phyloP scores from a whole-genome alignment of 169 alveolate genomes.

The Plasmodium blacklocki region DNA sequence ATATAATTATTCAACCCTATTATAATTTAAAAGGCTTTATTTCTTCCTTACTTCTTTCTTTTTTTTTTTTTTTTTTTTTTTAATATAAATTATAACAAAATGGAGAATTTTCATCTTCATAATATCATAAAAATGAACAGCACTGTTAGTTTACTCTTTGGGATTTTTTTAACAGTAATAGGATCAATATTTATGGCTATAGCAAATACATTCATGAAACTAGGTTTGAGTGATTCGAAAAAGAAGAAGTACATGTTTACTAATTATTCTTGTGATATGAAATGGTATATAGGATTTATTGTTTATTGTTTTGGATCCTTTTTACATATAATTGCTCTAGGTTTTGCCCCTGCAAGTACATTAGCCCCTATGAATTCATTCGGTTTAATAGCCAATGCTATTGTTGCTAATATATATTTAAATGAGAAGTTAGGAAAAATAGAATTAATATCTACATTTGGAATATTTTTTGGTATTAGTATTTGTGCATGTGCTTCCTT shows the following conservation, averaged over 20 bases:
- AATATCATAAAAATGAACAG: slow-evolving; percentile 69
- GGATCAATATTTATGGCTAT: slow-evolving; percentile 89
- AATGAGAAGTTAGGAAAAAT: slow-evolving; percentile 86
- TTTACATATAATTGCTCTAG: slow-evolving; percentile 87
- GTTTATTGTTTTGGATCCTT: slow-evolving; percentile 86
- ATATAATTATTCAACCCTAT: too few species aligned
- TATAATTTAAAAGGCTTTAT: neutral
- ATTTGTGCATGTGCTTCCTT: slow-evolving; percentile 89
- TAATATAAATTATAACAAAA: neutral
- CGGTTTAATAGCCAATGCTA: slow-evolving; percentile 88
- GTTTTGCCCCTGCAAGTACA: slow-evolving; percentile 90
- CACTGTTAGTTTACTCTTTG: slow-evolving; percentile 79
- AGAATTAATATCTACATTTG: slow-evolving; percentile 87
- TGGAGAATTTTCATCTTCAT: slow-evolving; percentile 40
- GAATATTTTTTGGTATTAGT: slow-evolving; percentile 86
- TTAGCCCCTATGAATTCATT: slow-evolving; percentile 89
- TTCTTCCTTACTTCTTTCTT: neutral
- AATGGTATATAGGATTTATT: slow-evolving; percentile 86
- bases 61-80: slow-evolving; percentile 24
- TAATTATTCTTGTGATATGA: slow-evolving; percentile 82
- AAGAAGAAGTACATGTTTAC: slow-evolving; percentile 75
- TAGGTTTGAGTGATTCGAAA: slow-evolving; percentile 82
- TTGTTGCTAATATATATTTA: slow-evolving; percentile 86
- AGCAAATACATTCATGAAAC: slow-evolving; percentile 87
- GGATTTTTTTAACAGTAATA: slow-evolving; percentile 84